Evolutionary conservation across 495 filamentous ascomycete genomes (phyloP), one percentile per base, ranked within the genome.

Genomic region (Pseudomonodictys pantanalensis): DNA sequence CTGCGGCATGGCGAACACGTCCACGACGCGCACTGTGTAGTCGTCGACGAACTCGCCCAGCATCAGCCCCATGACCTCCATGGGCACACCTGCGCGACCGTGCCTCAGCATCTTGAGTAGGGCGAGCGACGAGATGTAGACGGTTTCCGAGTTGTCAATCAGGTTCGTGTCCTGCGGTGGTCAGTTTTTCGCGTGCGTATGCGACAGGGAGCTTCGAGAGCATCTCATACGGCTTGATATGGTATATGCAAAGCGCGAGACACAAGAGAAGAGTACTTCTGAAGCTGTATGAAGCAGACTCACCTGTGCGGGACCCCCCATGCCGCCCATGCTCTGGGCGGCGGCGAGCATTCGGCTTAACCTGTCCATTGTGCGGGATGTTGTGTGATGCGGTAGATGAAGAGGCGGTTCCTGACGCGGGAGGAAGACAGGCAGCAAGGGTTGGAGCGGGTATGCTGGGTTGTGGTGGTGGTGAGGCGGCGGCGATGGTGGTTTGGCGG

Each of bases 11-110:
- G 93, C 93, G 74, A 98, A 98, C 6, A 97, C 93, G 77, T 98
- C 93, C 32, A 95, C 90, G 18, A 98, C 93, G 47, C 92, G 86
- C 47, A 98, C 93, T 61, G 93, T 98, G 71, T 96, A 98, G 78
- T 97, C 93, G 73, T 98, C 93, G 55, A 98, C 92, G 69, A 98
- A 97, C 69, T 97, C 95, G 69, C 93, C 93, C 60, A 97, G 78
- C 93, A 98, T 97, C 69, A 98, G 77, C 42, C 93, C 93, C 93
- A 98, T 98, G 69, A 98, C 93, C 82, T 98, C 93, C 93, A 98
- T 98, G 25, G 93, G 93, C 52, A 98, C 93, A 76, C 93, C 93
- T 48, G 93, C 93, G 66, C 93, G 86, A 66, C 93, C 93, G 73
- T 98, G 93, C 69, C 92, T 85, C 66, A 98, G 79, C 93, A 98